These are phyloP conservation scores for Decorospora gaudefroyi DNA, from an alignment of 2,329 filamentous ascomycete species.

Conservation along the genomic window DNA sequence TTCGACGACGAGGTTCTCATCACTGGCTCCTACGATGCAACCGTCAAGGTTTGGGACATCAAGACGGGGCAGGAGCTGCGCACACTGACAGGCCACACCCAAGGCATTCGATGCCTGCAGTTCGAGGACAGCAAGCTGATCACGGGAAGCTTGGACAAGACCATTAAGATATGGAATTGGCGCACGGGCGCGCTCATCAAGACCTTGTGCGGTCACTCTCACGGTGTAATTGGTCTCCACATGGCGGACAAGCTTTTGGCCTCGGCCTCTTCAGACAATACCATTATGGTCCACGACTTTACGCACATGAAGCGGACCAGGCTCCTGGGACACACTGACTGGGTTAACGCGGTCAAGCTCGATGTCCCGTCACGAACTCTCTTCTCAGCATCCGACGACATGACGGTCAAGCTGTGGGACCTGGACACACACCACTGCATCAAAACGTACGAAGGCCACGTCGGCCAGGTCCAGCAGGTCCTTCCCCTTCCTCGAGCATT, in stretches of 20 bases:
- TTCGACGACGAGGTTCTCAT: slow-evolving; percentile 90
- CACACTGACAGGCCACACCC: slow-evolving; percentile 81
- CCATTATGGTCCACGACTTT: slow-evolving; percentile 92
- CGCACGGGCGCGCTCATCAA: slow-evolving; percentile 83
- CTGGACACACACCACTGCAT: slow-evolving; percentile 82
- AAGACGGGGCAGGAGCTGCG: slow-evolving; percentile 83
- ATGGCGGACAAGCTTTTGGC: slow-evolving; percentile 84
- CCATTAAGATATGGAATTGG: slow-evolving; percentile 96
- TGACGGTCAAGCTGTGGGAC: slow-evolving; percentile 90
- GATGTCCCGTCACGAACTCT: slow-evolving; percentile 81
- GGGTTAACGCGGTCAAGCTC: slow-evolving; percentile 94
- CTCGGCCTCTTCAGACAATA: slow-evolving; percentile 86
- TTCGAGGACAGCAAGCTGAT: slow-evolving; percentile 93
- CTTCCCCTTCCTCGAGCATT: slow-evolving; percentile 83
- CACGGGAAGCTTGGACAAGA: slow-evolving; percentile 84
- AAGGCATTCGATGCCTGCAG: slow-evolving; percentile 84
- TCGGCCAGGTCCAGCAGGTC: slow-evolving; percentile 93
- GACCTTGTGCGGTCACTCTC: slow-evolving; percentile 76
- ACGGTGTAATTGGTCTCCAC: slow-evolving; percentile 84
- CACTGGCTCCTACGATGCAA: slow-evolving; percentile 92
- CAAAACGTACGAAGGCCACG: slow-evolving; percentile 79
- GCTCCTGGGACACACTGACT: slow-evolving; percentile 84
- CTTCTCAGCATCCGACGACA: slow-evolving; percentile 91
- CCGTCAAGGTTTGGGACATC: slow-evolving; percentile 95
- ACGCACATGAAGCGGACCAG: slow-evolving; percentile 78